phyloP scores from a whole-genome alignment of 2,329 filamentous ascomycete genomes.

The Colletotrichum noveboracense region DNA sequence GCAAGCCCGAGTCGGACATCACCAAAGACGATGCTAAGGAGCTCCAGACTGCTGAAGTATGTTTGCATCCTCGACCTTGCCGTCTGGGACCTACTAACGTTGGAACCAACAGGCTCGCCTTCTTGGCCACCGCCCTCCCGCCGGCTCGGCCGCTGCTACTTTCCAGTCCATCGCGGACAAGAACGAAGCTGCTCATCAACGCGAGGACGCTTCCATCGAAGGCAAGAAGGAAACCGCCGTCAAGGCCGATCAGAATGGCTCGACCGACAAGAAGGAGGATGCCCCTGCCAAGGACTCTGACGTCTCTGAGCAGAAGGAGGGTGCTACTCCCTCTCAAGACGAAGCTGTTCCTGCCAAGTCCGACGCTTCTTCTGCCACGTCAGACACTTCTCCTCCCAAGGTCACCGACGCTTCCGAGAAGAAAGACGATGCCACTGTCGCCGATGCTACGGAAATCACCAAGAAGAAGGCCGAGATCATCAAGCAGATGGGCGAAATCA shows the following conservation, averaged over 20 bases:
- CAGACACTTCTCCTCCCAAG: neutral
- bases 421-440: neutral
- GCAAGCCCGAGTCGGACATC: neutral
- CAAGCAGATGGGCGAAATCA: neutral
- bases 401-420: neutral
- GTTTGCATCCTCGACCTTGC: neutral
- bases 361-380: neutral
- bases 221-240: neutral
- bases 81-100: neutral
- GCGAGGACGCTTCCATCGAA: neutral
- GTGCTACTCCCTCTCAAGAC: neutral
- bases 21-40: neutral
- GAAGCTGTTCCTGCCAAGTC: neutral
- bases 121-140: neutral
- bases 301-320: neutral
- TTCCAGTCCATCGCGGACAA: neutral
- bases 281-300: neutral
- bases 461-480: neutral
- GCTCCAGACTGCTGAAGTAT: neutral
- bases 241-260: neutral
- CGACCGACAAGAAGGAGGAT: neutral
- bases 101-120: neutral
- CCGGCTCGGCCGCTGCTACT: neutral
- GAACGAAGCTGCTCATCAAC: neutral
- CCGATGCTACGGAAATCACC: neutral